Evolutionary conservation across 1,139 yeast genomes (phyloP).

Genomic region (Geotrichum fermentans): DNA sequence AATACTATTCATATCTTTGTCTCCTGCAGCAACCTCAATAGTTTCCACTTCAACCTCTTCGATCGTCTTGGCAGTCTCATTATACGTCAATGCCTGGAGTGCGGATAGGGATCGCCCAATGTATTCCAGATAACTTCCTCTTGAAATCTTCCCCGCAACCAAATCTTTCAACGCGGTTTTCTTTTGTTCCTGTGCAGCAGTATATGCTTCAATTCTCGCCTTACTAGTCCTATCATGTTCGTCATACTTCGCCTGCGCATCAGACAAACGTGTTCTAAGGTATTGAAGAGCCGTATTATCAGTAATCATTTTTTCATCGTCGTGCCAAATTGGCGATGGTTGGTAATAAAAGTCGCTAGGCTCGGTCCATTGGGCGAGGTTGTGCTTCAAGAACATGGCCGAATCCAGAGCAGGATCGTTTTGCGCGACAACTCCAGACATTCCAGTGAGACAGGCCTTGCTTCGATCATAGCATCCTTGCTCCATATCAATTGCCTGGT

Average conservation of each 20-base stretch:
- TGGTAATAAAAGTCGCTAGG: constrained; percentile 80
- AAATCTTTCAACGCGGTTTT: constrained; percentile 24
- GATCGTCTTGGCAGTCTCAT: constrained; percentile 67
- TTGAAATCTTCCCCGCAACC: constrained; percentile 24
- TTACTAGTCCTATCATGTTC: constrained; percentile 34
- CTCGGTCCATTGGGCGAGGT: constrained; percentile 69
- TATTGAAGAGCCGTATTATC: constrained; percentile 59
- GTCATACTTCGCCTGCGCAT: constrained; percentile 29
- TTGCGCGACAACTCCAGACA: constrained; percentile 57
- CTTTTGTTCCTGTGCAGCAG: constrained; percentile 29
- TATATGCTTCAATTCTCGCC: constrained; percentile 30
- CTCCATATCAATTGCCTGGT: constrained; percentile 62
- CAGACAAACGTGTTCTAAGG: constrained; percentile 56
- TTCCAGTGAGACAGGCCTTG: constrained; percentile 49
- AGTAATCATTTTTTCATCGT: constrained; percentile 72
- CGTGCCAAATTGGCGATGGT: constrained; percentile 96
- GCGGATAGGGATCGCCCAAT: constrained; percentile 52
- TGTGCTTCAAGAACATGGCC: constrained; percentile 91
- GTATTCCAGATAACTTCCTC: constrained; percentile 42
- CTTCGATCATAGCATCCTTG: constrained; percentile 51
- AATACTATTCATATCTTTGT: constrained; percentile 40
- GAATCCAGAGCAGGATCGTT: constrained; percentile 75
- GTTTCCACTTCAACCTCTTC: constrained; percentile 87
- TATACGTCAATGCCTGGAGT: constrained; percentile 60
- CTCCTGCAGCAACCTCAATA: constrained; percentile 81